Evolutionary conservation across 176 grass and related monocot genomes (phyloP).

Genomic region (Elymus sibiricus): DNA sequence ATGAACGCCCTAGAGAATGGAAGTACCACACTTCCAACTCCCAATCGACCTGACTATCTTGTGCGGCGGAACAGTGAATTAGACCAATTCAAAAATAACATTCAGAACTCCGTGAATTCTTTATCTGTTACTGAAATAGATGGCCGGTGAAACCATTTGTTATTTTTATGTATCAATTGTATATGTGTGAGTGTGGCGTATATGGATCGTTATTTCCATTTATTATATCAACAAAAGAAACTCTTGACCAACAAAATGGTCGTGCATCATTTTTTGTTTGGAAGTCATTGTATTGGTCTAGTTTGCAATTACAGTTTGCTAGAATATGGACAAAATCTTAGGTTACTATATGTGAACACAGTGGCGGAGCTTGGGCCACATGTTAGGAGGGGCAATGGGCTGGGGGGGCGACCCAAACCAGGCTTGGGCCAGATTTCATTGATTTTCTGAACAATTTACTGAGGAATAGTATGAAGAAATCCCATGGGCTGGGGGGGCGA

Average conservation of each 20-base stretch:
- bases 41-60: background rate
- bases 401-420: too few relatives aligned
- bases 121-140: background rate
- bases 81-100: background rate
- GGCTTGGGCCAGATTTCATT: too few relatives aligned
- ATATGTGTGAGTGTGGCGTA: background rate
- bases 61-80: background rate
- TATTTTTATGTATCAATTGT: background rate
- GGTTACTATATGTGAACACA: too few relatives aligned
- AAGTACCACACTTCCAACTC: slow-evolving; percentile 1
- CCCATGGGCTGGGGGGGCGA: too few relatives aligned
- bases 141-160: background rate
- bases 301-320: background rate
- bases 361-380: too few relatives aligned
- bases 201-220: background rate
- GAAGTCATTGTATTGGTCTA: background rate
- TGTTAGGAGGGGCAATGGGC: too few relatives aligned
- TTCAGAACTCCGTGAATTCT: background rate
- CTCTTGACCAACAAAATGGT: background rate
- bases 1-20: slow-evolving; percentile 35
- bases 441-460: too few relatives aligned
- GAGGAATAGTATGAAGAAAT: too few relatives aligned
- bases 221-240: background rate
- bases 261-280: background rate
- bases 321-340: too few relatives aligned